Evolutionary conservation across 192 early-diverging fungal genomes (phyloP).

Genomic region (Podila verticillata): DNA sequence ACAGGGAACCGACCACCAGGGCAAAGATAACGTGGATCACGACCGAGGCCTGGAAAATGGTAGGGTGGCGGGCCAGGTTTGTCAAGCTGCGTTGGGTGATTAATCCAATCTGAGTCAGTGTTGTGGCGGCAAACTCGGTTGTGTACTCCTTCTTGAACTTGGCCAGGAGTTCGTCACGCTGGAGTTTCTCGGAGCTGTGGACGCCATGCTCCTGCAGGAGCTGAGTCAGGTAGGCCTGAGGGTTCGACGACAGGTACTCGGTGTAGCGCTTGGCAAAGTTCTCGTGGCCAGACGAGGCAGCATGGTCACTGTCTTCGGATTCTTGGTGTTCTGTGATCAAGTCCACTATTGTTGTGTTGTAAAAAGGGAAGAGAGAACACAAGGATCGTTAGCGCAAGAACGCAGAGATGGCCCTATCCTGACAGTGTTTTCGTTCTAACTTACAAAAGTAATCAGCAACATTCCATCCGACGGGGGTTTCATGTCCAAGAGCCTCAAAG

Average conservation of each 20-base stretch:
- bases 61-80: slow-evolving; percentile 71
- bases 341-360: slow-evolving; percentile 5
- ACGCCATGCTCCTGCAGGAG: slow-evolving; percentile 18
- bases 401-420: too few species aligned
- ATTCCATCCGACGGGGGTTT: slow-evolving; percentile 91
- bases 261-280: slow-evolving; percentile 32
- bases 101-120: slow-evolving; percentile 63
- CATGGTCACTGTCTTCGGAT: not conserved
- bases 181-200: slow-evolving; percentile 17
- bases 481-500: slow-evolving; percentile 83
- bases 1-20: slow-evolving; percentile 39
- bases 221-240: slow-evolving; percentile 25
- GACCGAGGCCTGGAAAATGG: slow-evolving; percentile 67
- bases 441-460: slow-evolving; percentile 89
- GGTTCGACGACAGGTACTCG: slow-evolving; percentile 18
- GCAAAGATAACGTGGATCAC: slow-evolving; percentile 63
- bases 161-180: slow-evolving; percentile 24
- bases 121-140: slow-evolving; percentile 43
- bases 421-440: slow-evolving; percentile 39
- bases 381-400: not conserved
- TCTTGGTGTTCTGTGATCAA: slow-evolving; percentile 33
- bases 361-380: not conserved
- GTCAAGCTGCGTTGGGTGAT: slow-evolving; percentile 68
- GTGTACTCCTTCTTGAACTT: slow-evolving; percentile 38
- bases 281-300: not conserved